Evolutionary conservation across 106 monocot genomes (phyloP).

Genomic region (Allium cepa): DNA sequence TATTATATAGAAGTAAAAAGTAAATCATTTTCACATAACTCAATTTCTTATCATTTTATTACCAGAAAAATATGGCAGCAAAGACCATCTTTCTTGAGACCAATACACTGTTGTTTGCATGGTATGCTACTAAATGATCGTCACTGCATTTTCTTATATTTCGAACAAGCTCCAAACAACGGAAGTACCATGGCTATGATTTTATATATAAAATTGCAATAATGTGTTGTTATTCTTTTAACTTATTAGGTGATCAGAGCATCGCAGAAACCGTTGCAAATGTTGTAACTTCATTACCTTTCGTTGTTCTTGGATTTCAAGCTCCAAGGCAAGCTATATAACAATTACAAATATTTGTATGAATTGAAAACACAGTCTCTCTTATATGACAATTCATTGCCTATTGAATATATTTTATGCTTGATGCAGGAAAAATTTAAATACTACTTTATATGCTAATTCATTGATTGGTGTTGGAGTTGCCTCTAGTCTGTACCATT

Average conservation of each 20-base stretch:
- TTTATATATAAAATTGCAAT: too few species aligned
- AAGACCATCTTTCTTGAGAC: constrained; percentile 61
- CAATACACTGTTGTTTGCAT: constrained; percentile 44
- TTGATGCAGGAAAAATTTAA: constrained; percentile 81
- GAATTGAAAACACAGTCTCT: background rate
- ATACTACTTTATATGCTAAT: constrained; percentile 62
- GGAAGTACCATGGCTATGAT: too few species aligned
- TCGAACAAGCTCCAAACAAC: too few species aligned
- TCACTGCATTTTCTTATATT: background rate
- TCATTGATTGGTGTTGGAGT: constrained; percentile 89
- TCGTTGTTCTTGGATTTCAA: constrained; percentile 71
- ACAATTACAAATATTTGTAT: background rate
- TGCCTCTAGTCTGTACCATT: constrained; percentile 84
- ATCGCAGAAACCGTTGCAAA: constrained; percentile 68
- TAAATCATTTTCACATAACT: background rate
- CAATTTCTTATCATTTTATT: constrained; percentile 1
- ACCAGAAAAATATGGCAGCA: constrained; percentile 68
- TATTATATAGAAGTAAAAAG: too few species aligned
- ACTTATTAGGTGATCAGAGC: constrained; percentile 48
- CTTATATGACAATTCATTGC: background rate
- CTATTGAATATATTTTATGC: background rate
- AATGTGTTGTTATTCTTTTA: background rate
- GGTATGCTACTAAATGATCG: constrained; percentile 20
- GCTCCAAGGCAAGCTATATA: constrained; percentile 48
- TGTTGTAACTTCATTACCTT: constrained; percentile 86